phyloP scores from a whole-genome alignment of 2,329 filamentous ascomycete species.

The Neofusicoccum sp. region DNA sequence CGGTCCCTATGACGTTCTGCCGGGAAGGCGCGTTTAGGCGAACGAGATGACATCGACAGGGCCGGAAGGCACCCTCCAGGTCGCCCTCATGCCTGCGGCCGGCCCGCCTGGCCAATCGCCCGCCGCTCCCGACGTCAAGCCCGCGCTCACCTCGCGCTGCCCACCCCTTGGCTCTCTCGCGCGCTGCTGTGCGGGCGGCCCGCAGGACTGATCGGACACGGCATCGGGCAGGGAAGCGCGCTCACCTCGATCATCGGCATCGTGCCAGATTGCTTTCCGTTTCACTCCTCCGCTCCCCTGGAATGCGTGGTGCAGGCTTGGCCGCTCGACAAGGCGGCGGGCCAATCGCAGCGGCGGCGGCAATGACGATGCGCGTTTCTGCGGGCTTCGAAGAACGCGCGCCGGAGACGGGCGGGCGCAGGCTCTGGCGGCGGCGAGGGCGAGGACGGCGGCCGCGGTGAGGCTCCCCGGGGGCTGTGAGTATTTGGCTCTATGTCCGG shows the following conservation, averaged over 20 bases:
- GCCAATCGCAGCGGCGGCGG: neutral
- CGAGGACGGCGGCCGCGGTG: neutral
- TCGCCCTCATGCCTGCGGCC: neutral
- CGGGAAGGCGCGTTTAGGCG: constrained; percentile 10
- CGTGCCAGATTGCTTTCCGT: constrained; percentile 3
- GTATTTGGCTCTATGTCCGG: constrained; percentile 12
- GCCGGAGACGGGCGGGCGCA: neutral
- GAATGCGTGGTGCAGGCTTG: neutral
- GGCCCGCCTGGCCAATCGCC: constrained; percentile 10
- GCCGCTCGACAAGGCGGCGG: neutral
- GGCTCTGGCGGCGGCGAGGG: neutral
- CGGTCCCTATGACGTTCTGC: constrained; percentile 9
- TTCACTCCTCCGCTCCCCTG: neutral
- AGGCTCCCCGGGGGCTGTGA: constrained; percentile 10
- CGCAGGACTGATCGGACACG: constrained; percentile 2
- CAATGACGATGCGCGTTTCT: constrained; percentile 5
- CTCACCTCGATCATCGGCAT: constrained; percentile 20
- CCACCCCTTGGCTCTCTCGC: constrained; percentile 1
- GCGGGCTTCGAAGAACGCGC: neutral
- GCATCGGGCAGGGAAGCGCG: neutral
- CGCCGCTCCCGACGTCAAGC: constrained; percentile 3
- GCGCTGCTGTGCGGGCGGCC: constrained; percentile 2
- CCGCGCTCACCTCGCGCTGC: neutral
- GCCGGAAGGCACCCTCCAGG: neutral
- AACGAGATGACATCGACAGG: constrained; percentile 15